Conservation (phyloP, 2,329 filamentous ascomycete species). For the Penicillium sp. region DNA sequence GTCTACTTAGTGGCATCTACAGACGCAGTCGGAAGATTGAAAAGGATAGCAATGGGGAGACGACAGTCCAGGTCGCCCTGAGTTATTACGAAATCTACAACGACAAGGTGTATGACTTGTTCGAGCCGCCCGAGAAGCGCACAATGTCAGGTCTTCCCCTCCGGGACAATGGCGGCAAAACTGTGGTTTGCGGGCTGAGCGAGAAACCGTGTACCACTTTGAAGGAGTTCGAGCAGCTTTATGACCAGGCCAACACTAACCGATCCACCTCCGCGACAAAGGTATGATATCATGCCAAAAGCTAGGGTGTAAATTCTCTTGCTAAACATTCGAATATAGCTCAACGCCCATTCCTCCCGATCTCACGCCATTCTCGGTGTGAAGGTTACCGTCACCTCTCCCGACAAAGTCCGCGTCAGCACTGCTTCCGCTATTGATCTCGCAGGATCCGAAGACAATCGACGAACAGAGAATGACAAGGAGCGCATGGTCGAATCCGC, state of each 20-base stretch:
- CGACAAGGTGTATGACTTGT: conserved; percentile 88
- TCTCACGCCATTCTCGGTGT: conserved; percentile 90
- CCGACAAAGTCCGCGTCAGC: conserved; percentile 67
- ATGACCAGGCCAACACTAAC: conserved; percentile 89
- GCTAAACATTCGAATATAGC: conserved; percentile 40
- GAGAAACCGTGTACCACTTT: conserved; percentile 78
- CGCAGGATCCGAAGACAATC: conserved; percentile 92
- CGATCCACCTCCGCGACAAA: conserved; percentile 87
- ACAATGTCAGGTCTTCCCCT: conserved; percentile 76
- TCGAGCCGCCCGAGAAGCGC: conserved; percentile 83
- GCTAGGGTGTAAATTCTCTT: conserved; percentile 9
- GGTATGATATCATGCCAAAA: conserved; percentile 31
- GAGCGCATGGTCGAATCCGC: conserved; percentile 92
- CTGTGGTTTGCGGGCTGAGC: conserved; percentile 78
- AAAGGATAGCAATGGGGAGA: conserved; percentile 71
- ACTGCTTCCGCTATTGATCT: conserved; percentile 92
- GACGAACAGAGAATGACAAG: conserved; percentile 88
- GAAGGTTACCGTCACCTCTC: conserved; percentile 74
- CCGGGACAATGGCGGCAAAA: conserved; percentile 82
- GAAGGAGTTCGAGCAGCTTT: conserved; percentile 85
- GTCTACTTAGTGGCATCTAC: conserved; percentile 81
- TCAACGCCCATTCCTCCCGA: conserved; percentile 85
- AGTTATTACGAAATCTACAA: conserved; percentile 98
- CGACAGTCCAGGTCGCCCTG: conserved; percentile 69
- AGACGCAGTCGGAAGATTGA: conserved; percentile 78